Evolutionary conservation across 116 monocot genomes (phyloP).

Genomic region (Trichopus zeylanicus): DNA sequence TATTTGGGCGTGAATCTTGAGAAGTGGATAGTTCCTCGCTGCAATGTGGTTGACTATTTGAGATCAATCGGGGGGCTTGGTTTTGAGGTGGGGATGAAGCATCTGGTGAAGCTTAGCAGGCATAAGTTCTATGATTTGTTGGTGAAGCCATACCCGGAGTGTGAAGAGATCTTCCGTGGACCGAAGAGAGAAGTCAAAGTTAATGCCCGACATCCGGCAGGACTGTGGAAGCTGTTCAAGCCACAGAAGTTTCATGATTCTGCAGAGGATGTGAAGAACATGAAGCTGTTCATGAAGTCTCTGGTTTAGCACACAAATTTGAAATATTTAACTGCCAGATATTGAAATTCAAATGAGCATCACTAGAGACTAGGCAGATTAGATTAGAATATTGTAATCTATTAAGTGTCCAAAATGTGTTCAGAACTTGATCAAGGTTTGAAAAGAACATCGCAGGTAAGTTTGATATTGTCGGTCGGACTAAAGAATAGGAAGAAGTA

Average conservation of each 20-base stretch:
- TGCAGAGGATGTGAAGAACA: slow-evolving; percentile 32
- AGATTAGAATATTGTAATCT: too few relatives aligned
- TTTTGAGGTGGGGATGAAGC: slow-evolving; percentile 52
- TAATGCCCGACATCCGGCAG: slow-evolving; percentile 23
- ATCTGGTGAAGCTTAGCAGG: slow-evolving; percentile 53
- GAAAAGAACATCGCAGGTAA: too few relatives aligned
- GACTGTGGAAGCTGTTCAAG: slow-evolving; percentile 55
- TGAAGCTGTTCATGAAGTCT: slow-evolving; percentile 32
- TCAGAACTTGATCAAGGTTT: too few relatives aligned
- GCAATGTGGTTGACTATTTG: slow-evolving; percentile 55
- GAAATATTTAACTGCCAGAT: too few relatives aligned
- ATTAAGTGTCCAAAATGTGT: too few relatives aligned
- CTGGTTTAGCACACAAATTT: too few relatives aligned
- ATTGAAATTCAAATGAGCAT: neutral
- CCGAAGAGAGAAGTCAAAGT: slow-evolving; percentile 10
- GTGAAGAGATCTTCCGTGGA: slow-evolving; percentile 57
- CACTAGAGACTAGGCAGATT: too few relatives aligned
- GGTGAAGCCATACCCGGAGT: slow-evolving; percentile 90
- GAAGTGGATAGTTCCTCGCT: slow-evolving; percentile 63
- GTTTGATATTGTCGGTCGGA: too few relatives aligned
- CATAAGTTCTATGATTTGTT: slow-evolving; percentile 73
- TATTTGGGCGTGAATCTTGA: slow-evolving; percentile 83
- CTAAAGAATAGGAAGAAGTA: too few relatives aligned
- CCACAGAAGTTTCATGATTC: slow-evolving; percentile 19
- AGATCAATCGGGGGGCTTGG: slow-evolving; percentile 45